phyloP scores from a whole-genome alignment of 176 grass and related monocot genomes.

The Oryza meyeriana region DNA sequence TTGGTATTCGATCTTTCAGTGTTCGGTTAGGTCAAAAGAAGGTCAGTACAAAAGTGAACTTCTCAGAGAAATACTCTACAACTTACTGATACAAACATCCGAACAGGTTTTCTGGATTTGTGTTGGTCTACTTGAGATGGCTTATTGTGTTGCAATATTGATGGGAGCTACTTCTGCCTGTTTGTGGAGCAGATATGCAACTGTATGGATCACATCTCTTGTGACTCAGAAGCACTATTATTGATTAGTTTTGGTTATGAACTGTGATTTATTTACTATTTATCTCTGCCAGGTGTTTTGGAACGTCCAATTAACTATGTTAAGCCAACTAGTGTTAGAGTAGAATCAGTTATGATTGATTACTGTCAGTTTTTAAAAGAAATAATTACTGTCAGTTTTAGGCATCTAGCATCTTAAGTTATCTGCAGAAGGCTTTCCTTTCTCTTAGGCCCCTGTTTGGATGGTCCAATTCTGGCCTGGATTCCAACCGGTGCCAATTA shows the following conservation, averaged over 20 bases:
- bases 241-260: neutral
- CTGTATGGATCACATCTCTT: constrained; percentile 43
- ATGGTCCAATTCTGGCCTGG: neutral
- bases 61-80: neutral
- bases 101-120: constrained; percentile 93
- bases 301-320: neutral
- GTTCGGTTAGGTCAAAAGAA: constrained; percentile 78
- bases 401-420: neutral
- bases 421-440: neutral
- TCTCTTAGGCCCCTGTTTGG: neutral
- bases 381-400: neutral
- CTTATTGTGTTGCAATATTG: constrained; percentile 65
- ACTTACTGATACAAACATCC: constrained; percentile 27
- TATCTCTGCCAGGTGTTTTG: neutral
- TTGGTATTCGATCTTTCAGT: constrained; percentile 86
- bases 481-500: neutral
- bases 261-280: neutral
- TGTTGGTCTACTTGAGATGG: constrained; percentile 79
- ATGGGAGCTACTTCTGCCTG: constrained; percentile 69
- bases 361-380: neutral
- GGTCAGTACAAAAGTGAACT: constrained; percentile 41
- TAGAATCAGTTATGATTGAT: neutral
- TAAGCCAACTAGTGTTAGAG: neutral
- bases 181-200: constrained; percentile 77
- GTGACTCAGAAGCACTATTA: neutral